Evolutionary conservation across 495 filamentous ascomycete species (phyloP).

Genomic region (Xylaria acuta): DNA sequence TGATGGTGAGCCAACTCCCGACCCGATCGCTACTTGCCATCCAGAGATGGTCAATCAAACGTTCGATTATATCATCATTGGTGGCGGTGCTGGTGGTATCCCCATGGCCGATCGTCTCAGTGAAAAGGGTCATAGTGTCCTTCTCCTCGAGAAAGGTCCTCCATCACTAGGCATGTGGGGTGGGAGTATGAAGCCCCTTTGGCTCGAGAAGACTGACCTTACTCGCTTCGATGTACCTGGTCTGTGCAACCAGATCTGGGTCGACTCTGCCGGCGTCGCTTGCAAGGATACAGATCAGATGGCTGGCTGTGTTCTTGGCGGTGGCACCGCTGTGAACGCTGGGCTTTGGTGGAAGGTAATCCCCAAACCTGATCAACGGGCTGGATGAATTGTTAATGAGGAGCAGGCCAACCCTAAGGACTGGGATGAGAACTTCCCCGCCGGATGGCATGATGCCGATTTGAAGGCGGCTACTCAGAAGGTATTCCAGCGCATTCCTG

Average conservation of each 20-base stretch:
- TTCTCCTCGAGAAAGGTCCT: conserved; percentile 75
- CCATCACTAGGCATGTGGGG: conserved; percentile 66
- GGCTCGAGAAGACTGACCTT: conserved; percentile 70
- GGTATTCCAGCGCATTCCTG: conserved; percentile 75
- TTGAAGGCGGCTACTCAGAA: conserved; percentile 63
- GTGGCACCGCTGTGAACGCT: conserved; percentile 77
- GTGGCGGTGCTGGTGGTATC: conserved; percentile 70
- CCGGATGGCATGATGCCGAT: conserved; percentile 73
- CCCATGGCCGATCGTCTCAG: conserved; percentile 69
- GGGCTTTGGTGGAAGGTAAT: conserved; percentile 62
- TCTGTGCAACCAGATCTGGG: conserved; percentile 75
- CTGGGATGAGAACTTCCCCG: conserved; percentile 77
- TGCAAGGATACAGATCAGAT: conserved; percentile 75
- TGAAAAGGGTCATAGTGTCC: conserved; percentile 82
- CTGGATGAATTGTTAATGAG: conserved; percentile 14
- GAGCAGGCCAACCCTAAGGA: conserved; percentile 57
- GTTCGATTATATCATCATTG: conserved; percentile 74
- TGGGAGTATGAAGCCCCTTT: conserved; percentile 64
- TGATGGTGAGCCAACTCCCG: conserved; percentile 31
- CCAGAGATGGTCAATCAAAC: conserved; percentile 48
- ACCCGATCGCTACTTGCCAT: conserved; percentile 40
- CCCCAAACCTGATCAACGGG: neutral
- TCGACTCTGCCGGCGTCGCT: conserved; percentile 65
- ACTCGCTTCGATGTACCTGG: conserved; percentile 83
- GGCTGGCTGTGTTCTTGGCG: conserved; percentile 80